Evolutionary conservation across 2,329 filamentous ascomycete genomes (phyloP), one percentile per base, ranked within the genome.

Genomic region (Fusarium hostae): DNA sequence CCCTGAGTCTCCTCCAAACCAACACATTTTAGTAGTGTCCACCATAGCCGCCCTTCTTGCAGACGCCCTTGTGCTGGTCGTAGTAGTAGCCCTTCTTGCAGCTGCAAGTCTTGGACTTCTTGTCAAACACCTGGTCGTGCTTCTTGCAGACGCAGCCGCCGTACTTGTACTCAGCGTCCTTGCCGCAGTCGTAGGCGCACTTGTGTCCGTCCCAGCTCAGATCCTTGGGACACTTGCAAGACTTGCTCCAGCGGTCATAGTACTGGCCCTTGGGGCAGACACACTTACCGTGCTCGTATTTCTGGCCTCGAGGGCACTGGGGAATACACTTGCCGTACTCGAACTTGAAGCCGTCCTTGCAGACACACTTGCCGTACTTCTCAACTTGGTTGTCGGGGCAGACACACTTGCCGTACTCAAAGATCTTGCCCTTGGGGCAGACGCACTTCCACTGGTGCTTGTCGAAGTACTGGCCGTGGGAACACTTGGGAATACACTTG

Each of bases 131-230:
- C 48, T 70, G 65, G 60, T 58, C 63, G 28, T 63, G 39, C 59
- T 65, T 75, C 56, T 65, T 73, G 58, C 72, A 75, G 43, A 75
- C 68, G 16, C 72, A 75, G n/a, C 24, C 57, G n/a, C 60, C 68
- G 37, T 66, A 55, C 59, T 66, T 75, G 55, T 63, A 75, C 28
- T 73, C 58, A 11, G 72, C 72, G 16, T 75, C 57, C 22, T 50
- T 44, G 13, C 72, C 72, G 22, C 72, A 75, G 66, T 75, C 59
- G 12, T 58, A 54, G 34, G 55, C 22, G 68, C 72, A 75, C 59
- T 69, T 41, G 34, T 59, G 22, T 39, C 65, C 65, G 54, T 74
- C 24, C 64, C 71, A 74, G 55, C 11, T 73, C 55, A 59, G 20
- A 24, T 58, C 70, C 62, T 73, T 73, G 47, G 70, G 66, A 34